A percentile compares a stretch with the other conserved stretches of the same genome.
phyloP scores from a whole-genome alignment of 2,329 filamentous ascomycete genomes.

The Fusarium incarnatum region DNA sequence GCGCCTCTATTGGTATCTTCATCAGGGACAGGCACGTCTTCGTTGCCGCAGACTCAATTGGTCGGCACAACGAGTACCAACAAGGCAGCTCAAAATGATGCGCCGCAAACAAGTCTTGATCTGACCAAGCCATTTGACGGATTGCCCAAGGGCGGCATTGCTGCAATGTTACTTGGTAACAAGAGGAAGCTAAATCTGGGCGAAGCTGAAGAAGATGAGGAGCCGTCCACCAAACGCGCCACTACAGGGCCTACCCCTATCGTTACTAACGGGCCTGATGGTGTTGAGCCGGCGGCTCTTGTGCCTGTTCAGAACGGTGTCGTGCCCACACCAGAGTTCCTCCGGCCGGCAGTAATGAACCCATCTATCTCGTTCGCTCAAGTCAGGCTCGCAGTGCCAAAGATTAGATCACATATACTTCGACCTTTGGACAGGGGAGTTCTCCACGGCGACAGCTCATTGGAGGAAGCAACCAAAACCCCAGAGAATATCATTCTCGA shows the following conservation, averaged over 20 bases:
- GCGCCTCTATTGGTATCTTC: constrained; percentile 92
- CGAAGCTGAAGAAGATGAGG: constrained; percentile 81
- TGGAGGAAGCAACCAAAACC: constrained; percentile 71
- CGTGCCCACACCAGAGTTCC: constrained; percentile 80
- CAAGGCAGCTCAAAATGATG: constrained; percentile 73
- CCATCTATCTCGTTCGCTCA: constrained; percentile 85
- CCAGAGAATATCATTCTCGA: constrained; percentile 84
- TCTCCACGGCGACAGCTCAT: constrained; percentile 62
- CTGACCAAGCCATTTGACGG: constrained; percentile 95
- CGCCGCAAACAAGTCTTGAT: constrained; percentile 86
- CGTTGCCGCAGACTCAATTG: constrained; percentile 87
- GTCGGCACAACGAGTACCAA: constrained; percentile 78
- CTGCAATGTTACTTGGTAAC: constrained; percentile 88
- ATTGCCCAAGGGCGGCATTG: constrained; percentile 87
- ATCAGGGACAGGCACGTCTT: constrained; percentile 86
- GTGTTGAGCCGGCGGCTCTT: constrained; percentile 79
- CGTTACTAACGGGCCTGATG: constrained; percentile 80
- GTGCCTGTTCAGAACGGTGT: constrained; percentile 69
- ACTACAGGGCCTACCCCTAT: constrained; percentile 78
- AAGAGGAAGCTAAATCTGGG: constrained; percentile 83
- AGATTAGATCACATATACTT: constrained; percentile 83
- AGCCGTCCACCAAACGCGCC: constrained; percentile 62
- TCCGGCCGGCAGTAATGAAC: constrained; percentile 88
- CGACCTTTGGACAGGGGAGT: constrained; percentile 79
- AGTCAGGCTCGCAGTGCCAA: constrained; percentile 86